Base-by-base conservation (phyloP, 2,329 filamentous ascomycete species). In the Tympanopsis confertula region DNA sequence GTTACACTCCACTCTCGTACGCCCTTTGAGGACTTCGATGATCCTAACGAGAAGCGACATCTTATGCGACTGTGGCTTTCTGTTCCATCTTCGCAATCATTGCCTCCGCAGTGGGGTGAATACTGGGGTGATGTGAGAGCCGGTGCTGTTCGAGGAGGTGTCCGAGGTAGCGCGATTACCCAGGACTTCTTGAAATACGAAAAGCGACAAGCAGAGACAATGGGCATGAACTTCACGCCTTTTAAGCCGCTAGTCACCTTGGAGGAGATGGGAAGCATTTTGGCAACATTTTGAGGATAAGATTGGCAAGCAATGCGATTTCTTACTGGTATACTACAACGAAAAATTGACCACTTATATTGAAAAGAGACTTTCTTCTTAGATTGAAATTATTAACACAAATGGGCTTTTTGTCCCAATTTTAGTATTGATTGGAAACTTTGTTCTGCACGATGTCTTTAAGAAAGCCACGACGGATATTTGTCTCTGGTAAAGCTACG, bases 51-150 rank as follows among this genome's bases (percentile, higher is more conserved):
- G 5, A 43, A 43, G 36, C 36, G 41, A n/a, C 41, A 43, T 32
- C 39, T 43, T 10, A 41, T 43, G 41, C 41, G 41, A 17, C 35
- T 43, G 14, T 43, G 41, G 41, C 13, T 43, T 4, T 43, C 41
- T n/a, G 26, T 43, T 15, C 41, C 41, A 4, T 29, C 29, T 14
- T 43, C 41, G 5, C 39, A 41, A 37, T 36, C 39, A 5, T 30
- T 43, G 3, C 41, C 41, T 1, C 3, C 19, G 4, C 13, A 35
- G 22, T 43, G 39, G 39, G 36, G 39, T n/a, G 41, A 43, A n/a
- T 43, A 43, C 35, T 43, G 41, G 41, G 41, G 41, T 12, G 41
- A 43, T 13, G 29, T 42, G n/a, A n/a, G n/a, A n/a, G n/a, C n/a
- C n/a, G n/a, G n/a, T 13, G 29, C 39, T 3, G 39, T 41, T 13